Base-by-base conservation (phyloP, 371 early-diverging fungal species). In the Mucor velutinosus region DNA sequence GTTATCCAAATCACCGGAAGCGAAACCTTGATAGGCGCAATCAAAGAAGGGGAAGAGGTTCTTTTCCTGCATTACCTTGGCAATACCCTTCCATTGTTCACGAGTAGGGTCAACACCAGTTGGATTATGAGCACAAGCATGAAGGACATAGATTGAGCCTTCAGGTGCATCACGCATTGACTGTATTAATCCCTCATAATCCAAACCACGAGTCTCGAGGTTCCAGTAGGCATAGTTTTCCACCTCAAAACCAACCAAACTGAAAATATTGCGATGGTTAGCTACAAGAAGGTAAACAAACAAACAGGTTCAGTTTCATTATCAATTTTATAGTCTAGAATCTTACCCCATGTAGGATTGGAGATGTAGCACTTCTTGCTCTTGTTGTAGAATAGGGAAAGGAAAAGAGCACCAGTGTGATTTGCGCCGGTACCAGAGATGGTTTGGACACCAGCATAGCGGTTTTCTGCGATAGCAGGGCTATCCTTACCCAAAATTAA, bases 61-160 rank as follows among this genome's bases (percentile, higher is more conserved):
- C 78, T 90, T 91, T 61, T 79, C 78, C 71, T 80, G 63, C 78
- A 94, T 92, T 7, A 92, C 90, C 19, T 90, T 84, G 30, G 95
- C 95, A 62, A 98, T 95, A 62, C 84, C 82, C 76, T 87, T 87
- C 97, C 98, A 98, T 81, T 98, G 95, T 56, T 91, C 94, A 21
- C 81, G 82, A 0, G 95, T 95, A 45, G 99, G 99, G 79, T 99
- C 99, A 43, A 98, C 98, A 77, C 99, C 98, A 23, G 98, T 97
- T 29, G 99, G 99, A 89, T 99, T 99, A 85, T 99, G 99, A 27
- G 98, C 97, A 73, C 97, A 97, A 17, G 95, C 93, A 84, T 97
- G 97, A 33, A 97, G 76, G 32, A 95, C 75, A 66, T 96, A 76
- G 65, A 95, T 91, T 27, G 93, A 92, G 25, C 90, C 89, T 27